A percentile compares a stretch with the other conserved stretches of the same genome.
Conservation (phyloP, 768 basidiomycete species). For the Lactarius trivialis region DNA sequence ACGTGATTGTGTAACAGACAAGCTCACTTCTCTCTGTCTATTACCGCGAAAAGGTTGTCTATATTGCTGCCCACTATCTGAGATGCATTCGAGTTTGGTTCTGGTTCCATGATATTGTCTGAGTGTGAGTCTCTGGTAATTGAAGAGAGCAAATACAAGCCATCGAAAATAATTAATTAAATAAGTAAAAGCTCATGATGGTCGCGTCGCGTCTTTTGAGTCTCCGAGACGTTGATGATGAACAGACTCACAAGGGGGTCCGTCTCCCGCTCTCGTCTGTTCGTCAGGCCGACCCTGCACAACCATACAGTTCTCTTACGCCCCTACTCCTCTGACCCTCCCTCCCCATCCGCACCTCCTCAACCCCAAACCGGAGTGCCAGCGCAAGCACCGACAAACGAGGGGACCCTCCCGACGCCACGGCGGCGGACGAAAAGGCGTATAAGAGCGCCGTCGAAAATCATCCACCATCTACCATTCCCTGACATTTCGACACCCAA, state of each 20-base stretch:
- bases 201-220: background rate
- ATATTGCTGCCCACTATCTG: constrained; percentile 42
- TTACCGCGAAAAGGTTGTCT: constrained; percentile 50
- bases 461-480: constrained; percentile 24
- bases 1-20: background rate
- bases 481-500: constrained; percentile 32
- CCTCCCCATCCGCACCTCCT: background rate
- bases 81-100: constrained; percentile 38
- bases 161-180: background rate
- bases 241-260: constrained; percentile 25
- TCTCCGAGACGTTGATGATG: constrained; percentile 21
- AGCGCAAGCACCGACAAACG: background rate
- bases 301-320: background rate
- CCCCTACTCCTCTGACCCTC: constrained; percentile 16
- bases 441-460: constrained; percentile 3
- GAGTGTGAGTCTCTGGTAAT: background rate
- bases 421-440: constrained; percentile 13
- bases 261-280: constrained; percentile 8
- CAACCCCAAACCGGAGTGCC: background rate
- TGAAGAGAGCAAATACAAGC: background rate
- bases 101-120: constrained; percentile 7
- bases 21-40: constrained; percentile 55
- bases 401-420: background rate
- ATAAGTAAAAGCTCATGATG: background rate
- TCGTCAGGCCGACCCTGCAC: background rate